Conservation (phyloP, 2,329 filamentous ascomycete species). For the Cladobotryum mycophilum region DNA sequence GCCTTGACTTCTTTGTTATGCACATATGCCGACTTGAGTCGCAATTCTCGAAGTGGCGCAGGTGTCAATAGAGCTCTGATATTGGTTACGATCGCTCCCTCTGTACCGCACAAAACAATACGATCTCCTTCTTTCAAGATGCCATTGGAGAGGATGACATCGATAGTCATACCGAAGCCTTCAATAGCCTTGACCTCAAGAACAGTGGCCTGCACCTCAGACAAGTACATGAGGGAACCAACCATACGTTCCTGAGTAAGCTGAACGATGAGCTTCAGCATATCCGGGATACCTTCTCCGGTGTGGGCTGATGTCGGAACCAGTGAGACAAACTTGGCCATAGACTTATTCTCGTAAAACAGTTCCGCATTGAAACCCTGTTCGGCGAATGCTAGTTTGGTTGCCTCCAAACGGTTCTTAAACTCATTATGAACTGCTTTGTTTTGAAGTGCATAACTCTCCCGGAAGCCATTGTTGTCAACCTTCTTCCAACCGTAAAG, state of each 20-base stretch:
- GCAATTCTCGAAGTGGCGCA: conserved; percentile 85
- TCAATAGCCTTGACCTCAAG: conserved; percentile 99
- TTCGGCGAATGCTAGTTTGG: conserved; percentile 89
- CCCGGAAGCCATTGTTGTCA: conserved; percentile 96
- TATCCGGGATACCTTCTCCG: conserved; percentile 97
- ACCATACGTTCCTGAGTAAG: conserved; percentile 98
- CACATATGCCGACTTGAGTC: conserved; percentile 92
- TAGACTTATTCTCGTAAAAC: conserved; percentile 96
- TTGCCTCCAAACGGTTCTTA: conserved; percentile 79
- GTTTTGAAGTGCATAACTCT: conserved; percentile 82
- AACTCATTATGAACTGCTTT: conserved; percentile 95
- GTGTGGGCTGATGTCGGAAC: conserved; percentile 96
- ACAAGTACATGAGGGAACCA: conserved; percentile 93
- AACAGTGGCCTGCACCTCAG: conserved; percentile 94
- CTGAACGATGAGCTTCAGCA: conserved; percentile 90
- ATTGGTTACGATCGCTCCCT: conserved; percentile 90
- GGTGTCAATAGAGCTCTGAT: conserved; percentile 92
- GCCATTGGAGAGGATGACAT: conserved; percentile 94
- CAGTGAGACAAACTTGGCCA: conserved; percentile 90
- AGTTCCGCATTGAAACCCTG: conserved; percentile 97
- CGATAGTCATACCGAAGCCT: conserved; percentile 97
- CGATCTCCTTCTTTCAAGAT: conserved; percentile 89
- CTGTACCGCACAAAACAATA: conserved; percentile 92
- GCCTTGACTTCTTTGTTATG: conserved; percentile 99
- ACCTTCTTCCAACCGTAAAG: conserved; percentile 98